These are phyloP conservation scores for Xylariomycetidae sp. DNA, from an alignment of 2,329 filamentous ascomycete genomes.

Conservation along the genomic window DNA sequence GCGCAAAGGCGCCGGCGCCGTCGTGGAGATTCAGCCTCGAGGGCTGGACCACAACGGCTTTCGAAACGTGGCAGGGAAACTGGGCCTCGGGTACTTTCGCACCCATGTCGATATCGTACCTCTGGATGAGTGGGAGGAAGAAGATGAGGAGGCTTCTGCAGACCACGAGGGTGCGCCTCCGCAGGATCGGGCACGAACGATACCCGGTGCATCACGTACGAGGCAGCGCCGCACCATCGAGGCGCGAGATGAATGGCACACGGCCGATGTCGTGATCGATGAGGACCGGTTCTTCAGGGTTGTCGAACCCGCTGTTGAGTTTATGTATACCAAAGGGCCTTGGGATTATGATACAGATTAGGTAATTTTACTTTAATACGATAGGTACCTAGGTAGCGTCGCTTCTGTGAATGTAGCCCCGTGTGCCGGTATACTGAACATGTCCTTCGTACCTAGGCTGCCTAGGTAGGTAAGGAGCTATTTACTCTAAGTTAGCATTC, in stretches of 20 bases:
- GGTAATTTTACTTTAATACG: no score
- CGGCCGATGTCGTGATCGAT: conserved; percentile 7
- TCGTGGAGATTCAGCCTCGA: conserved; percentile 39
- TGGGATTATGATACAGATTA: conserved; percentile 7
- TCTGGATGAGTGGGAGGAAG: conserved; percentile 1
- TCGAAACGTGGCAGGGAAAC: conserved; percentile 35
- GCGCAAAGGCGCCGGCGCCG: conserved; percentile 22
- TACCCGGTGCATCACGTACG: no score
- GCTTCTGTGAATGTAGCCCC: no score
- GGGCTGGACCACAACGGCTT: conserved; percentile 33
- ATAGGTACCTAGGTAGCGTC: no score
- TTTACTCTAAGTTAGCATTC: no score
- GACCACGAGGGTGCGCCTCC: no score
- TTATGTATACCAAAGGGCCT: conserved; percentile 9
- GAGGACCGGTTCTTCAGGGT: conserved; percentile 4
- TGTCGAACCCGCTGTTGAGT: conserved; percentile 9
- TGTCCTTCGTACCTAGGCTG: no score
- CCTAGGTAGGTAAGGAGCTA: no score
- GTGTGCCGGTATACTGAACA: no score
- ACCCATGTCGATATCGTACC: conserved; percentile 22
- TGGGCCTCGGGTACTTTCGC: conserved; percentile 32
- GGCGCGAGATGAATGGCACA: conserved; percentile 8
- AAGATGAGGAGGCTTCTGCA: conserved; percentile 10
- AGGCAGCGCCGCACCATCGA: no score
- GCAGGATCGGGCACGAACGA: no score